phyloP scores from a whole-genome alignment of 1,284 basidiomycete species.

The Marasmius tenuissimus region DNA sequence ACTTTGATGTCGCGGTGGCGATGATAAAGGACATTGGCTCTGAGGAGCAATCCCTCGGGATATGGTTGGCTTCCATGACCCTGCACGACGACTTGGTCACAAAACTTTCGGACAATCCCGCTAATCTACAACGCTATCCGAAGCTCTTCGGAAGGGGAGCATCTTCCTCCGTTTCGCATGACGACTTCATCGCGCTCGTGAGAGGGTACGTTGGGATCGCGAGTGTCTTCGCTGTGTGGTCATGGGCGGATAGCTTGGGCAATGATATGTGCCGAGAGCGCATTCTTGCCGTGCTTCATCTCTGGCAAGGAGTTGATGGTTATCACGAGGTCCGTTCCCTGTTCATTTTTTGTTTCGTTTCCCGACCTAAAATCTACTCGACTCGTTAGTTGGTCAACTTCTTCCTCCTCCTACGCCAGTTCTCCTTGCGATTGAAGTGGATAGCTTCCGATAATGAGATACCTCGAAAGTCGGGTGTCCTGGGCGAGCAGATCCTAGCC shows the following conservation, averaged over 20 bases:
- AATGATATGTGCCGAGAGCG: constrained; percentile 62
- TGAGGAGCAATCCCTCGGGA: constrained; percentile 67
- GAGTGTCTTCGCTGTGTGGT: constrained; percentile 70
- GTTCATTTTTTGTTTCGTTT: constrained; percentile 4
- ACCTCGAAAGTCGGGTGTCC: constrained; percentile 59
- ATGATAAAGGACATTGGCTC: constrained; percentile 59
- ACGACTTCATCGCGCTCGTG: constrained; percentile 62
- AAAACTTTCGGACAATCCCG: constrained; percentile 44
- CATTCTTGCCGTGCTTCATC: constrained; percentile 55
- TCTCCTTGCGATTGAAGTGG: constrained; percentile 62
- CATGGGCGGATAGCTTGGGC: constrained; percentile 77
- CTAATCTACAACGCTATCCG: constrained; percentile 32
- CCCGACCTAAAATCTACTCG: constrained; percentile 5
- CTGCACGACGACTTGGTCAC: constrained; percentile 49
- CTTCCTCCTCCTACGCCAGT: constrained; percentile 60
- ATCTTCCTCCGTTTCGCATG: constrained; percentile 38
- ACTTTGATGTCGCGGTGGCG: constrained; percentile 45
- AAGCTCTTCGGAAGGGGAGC: constrained; percentile 32
- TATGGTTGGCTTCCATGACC: constrained; percentile 69
- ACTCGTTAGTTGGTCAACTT: constrained; percentile 61
- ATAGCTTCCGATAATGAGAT: constrained; percentile 57
- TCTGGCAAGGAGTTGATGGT: constrained; percentile 70
- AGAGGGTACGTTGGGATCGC: constrained; percentile 67
- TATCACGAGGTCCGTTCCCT: constrained; percentile 55
- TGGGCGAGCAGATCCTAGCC: constrained; percentile 66